Evolutionary conservation across 768 basidiomycete species (phyloP).

Genomic region (Mycena kentingensis): DNA sequence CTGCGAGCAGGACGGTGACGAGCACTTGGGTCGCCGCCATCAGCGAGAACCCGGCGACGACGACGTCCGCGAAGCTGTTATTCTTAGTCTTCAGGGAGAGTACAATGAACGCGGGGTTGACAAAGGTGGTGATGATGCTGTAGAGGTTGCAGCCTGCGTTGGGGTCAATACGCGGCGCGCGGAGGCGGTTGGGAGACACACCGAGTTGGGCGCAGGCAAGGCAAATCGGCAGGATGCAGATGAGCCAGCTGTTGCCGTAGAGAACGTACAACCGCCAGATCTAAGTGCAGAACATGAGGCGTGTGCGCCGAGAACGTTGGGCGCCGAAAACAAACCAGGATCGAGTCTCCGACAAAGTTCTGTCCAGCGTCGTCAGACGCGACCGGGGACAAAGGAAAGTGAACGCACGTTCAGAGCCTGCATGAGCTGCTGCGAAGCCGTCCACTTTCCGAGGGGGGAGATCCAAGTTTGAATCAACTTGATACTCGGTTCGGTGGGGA

Average conservation of each 20-base stretch:
- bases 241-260: neutral
- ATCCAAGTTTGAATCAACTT: neutral
- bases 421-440: neutral
- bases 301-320: neutral
- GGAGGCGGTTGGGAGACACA: neutral
- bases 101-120: neutral
- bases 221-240: neutral
- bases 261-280: neutral
- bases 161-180: neutral
- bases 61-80: neutral
- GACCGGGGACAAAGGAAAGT: neutral
- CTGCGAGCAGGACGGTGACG: neutral
- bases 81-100: neutral
- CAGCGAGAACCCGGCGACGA: neutral
- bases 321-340: too few relatives aligned
- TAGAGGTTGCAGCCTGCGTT: neutral
- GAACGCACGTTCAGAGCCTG: neutral
- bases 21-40: neutral
- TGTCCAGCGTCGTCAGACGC: neutral
- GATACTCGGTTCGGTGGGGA: neutral
- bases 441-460: neutral
- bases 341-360: neutral
- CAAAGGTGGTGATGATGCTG: neutral
- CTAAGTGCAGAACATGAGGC: neutral
- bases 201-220: neutral